These are phyloP conservation scores for Suillus subluteus DNA, from an alignment of 768 basidiomycete genomes.

Conservation along the genomic window DNA sequence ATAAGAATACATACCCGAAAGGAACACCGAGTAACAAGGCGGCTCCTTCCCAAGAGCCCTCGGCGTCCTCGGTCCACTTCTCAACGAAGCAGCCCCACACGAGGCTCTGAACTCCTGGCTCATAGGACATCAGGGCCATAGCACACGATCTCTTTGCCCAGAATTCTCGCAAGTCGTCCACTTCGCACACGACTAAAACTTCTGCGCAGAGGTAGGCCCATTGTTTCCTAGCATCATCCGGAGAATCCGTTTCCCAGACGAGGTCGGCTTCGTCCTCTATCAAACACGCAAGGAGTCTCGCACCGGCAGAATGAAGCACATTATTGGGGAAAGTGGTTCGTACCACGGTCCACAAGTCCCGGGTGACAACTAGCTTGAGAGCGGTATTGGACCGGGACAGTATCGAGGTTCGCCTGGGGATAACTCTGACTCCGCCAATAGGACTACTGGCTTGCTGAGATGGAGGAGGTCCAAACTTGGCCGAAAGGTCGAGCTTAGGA, in stretches of 20 bases:
- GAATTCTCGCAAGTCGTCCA: conserved; percentile 52
- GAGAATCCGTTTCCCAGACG: conserved; percentile 44
- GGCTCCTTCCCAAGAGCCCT: conserved; percentile 57
- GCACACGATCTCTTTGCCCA: conserved; percentile 43
- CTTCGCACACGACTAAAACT: conserved; percentile 49
- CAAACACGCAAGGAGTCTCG: conserved; percentile 52
- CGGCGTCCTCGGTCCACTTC: conserved; percentile 53
- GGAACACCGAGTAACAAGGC: conserved; percentile 58
- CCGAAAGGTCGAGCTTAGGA: conserved; percentile 44
- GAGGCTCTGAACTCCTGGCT: conserved; percentile 43
- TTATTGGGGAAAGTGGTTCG: conserved; percentile 45
- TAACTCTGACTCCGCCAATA: conserved; percentile 5
- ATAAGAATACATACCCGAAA: conserved; percentile 53
- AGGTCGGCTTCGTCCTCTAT: conserved; percentile 51
- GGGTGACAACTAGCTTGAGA: conserved; percentile 60
- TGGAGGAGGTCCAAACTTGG: conserved; percentile 27
- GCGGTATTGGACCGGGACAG: conserved; percentile 41
- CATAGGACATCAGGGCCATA: conserved; percentile 34
- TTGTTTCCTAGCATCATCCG: conserved; percentile 48
- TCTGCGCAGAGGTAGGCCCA: conserved; percentile 70
- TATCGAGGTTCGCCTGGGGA: conserved; percentile 16
- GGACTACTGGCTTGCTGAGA: conserved; percentile 15
- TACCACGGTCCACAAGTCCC: conserved; percentile 59
- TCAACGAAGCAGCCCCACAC: conserved; percentile 64
- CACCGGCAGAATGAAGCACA: conserved; percentile 46